Conservation (phyloP, 1,284 basidiomycete genomes). For the Agroathelia rolfsii region DNA sequence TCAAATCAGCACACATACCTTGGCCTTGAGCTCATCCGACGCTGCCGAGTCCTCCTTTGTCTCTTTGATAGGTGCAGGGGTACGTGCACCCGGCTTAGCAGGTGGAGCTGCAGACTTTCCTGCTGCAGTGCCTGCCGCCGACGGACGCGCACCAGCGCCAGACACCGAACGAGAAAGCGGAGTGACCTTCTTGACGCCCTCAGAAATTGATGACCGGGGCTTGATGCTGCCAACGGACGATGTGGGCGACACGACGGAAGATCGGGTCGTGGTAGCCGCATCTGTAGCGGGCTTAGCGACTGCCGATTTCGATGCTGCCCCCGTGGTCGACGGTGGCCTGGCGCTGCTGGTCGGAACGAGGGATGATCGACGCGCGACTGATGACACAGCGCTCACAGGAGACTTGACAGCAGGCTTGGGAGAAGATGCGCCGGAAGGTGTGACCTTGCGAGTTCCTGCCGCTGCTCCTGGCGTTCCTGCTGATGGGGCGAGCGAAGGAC, state of each 20-base stretch:
- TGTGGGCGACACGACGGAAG: slow-evolving; percentile 44
- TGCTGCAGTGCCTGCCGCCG: slow-evolving; percentile 12
- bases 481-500: too few relatives aligned
- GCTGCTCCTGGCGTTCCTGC: too few relatives aligned
- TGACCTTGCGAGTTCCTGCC: too few relatives aligned
- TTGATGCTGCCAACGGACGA: slow-evolving; percentile 26
- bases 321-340: too few relatives aligned
- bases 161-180: slow-evolving; percentile 28
- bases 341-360: too few relatives aligned
- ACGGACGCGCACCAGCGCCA: slow-evolving; percentile 18
- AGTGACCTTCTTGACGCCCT: slow-evolving; percentile 38
- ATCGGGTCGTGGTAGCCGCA: slow-evolving; percentile 24
- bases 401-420: slow-evolving; percentile 16
- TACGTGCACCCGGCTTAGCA: slow-evolving; percentile 23
- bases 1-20: slow-evolving; percentile 39
- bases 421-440: too few relatives aligned
- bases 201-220: slow-evolving; percentile 46
- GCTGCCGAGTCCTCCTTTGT: slow-evolving; percentile 50
- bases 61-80: slow-evolving; percentile 53
- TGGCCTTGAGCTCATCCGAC: slow-evolving; percentile 46
- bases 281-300: slow-evolving; percentile 25
- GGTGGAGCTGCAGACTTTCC: slow-evolving; percentile 19
- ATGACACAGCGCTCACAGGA: slow-evolving; percentile 9
- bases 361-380: too few relatives aligned
- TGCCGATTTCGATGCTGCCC: too few relatives aligned